A percentile compares a stretch with the other conserved stretches of the same genome.
These are phyloP conservation scores for Pseudomonodictys pantanalensis DNA, from an alignment of 495 filamentous ascomycete genomes.

Conservation along the genomic window DNA sequence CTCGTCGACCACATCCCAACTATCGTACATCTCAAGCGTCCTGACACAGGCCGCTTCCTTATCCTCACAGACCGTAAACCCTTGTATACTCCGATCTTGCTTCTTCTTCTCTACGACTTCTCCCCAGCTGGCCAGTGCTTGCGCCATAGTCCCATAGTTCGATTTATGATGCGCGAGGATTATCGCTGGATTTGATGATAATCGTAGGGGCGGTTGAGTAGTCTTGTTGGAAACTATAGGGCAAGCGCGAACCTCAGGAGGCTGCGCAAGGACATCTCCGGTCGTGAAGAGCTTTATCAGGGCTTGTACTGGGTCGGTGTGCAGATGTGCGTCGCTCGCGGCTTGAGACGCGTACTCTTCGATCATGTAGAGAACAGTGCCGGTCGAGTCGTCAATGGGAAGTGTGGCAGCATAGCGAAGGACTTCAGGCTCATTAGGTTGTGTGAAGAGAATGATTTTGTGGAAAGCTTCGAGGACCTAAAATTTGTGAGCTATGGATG, in stretches of 20 bases:
- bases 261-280: neutral
- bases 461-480: slow-evolving; percentile 8
- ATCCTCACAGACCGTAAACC: neutral
- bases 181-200: neutral
- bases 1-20: slow-evolving; percentile 2
- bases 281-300: slow-evolving; percentile 9
- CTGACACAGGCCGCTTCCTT: neutral
- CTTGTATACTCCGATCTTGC: neutral
- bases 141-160: neutral
- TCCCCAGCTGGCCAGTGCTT: neutral
- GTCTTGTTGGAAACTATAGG: neutral
- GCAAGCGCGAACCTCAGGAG: neutral
- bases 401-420: slow-evolving; percentile 6
- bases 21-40: slow-evolving; percentile 10
- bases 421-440: slow-evolving; percentile 1
- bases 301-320: slow-evolving; percentile 2
- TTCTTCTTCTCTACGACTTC: neutral
- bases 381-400: slow-evolving; percentile 3
- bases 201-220: neutral
- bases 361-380: slow-evolving; percentile 9
- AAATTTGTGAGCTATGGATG: no score
- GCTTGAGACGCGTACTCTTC: slow-evolving; percentile 12
- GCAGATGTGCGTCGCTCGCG: slow-evolving; percentile 3
- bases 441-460: slow-evolving; percentile 6
- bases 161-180: slow-evolving; percentile 4